phyloP scores from a whole-genome alignment of 2,329 filamentous ascomycete genomes.

The Ophiostoma sp. region DNA sequence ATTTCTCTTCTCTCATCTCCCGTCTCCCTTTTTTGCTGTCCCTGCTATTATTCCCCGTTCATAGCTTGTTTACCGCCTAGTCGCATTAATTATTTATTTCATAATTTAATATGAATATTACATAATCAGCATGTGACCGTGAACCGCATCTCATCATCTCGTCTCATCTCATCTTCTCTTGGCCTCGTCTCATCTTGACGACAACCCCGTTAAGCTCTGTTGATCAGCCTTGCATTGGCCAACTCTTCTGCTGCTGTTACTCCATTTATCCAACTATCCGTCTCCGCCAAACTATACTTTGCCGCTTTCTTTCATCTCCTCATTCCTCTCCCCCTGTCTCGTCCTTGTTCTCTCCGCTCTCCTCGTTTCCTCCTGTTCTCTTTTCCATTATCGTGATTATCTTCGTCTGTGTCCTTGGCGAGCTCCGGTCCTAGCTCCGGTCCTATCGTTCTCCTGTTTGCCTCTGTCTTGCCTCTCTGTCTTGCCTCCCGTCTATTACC shows the following conservation, averaged over 20 bases:
- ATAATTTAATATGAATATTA: background rate
- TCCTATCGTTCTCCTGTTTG: background rate
- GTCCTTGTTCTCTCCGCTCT: background rate
- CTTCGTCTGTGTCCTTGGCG: too few relatives aligned
- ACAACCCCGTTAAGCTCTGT: background rate
- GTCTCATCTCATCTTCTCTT: background rate
- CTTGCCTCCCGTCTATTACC: background rate
- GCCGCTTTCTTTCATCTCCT: background rate
- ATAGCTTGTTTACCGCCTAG: background rate
- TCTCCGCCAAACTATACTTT: background rate
- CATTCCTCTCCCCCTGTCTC: background rate
- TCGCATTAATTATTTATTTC: background rate
- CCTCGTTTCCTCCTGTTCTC: background rate
- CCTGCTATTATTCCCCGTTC: background rate
- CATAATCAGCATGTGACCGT: background rate
- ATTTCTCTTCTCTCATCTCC: background rate
- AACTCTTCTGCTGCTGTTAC: background rate
- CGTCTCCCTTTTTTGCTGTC: background rate
- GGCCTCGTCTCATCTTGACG: background rate
- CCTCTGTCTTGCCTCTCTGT: slow-evolving; percentile 3
- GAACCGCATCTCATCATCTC: background rate
- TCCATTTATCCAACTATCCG: background rate
- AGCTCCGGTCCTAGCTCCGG: too few relatives aligned
- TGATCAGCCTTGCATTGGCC: background rate
- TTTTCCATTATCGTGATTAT: too few relatives aligned